Evolutionary conservation across 2,329 filamentous ascomycete genomes (phyloP).

Genomic region (Aspergillus ibericus): DNA sequence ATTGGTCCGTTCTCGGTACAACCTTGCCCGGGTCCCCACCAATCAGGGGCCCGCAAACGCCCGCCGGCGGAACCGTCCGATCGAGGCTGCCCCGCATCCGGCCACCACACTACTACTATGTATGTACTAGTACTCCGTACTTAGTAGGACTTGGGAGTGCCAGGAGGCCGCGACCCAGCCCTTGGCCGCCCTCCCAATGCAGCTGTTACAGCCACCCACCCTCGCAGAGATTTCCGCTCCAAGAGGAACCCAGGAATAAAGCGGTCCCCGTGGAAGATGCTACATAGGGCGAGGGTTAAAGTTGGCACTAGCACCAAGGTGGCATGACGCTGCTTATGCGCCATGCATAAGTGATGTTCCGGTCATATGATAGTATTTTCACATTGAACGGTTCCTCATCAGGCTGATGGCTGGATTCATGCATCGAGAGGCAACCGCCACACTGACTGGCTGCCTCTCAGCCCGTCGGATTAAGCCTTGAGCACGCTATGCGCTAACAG

Average conservation of each 20-base stretch:
- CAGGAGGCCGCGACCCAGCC: too few relatives aligned
- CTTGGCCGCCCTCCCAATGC: too few relatives aligned
- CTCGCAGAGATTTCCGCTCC: background rate
- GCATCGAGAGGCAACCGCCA: too few relatives aligned
- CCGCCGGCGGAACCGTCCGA: conserved; percentile 1
- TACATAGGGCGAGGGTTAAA: background rate
- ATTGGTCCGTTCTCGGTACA: conserved; percentile 1
- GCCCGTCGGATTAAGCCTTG: conserved; percentile 5
- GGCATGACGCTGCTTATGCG: background rate
- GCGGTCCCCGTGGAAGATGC: background rate
- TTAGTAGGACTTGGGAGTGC: too few relatives aligned
- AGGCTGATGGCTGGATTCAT: too few relatives aligned
- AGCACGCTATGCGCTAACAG: conserved; percentile 16
- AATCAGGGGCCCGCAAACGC: background rate
- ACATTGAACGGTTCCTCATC: background rate
- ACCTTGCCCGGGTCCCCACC: background rate
- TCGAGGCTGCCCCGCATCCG: conserved; percentile 4
- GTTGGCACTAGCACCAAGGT: background rate
- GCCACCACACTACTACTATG: too few relatives aligned
- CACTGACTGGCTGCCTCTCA: background rate
- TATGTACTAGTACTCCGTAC: too few relatives aligned
- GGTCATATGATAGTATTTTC: background rate
- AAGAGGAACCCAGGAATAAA: background rate
- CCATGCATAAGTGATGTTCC: background rate
- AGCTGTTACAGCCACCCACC: too few relatives aligned